phyloP scores from a whole-genome alignment of 73 alveolate species.

The Paraurostyla sp. region DNA sequence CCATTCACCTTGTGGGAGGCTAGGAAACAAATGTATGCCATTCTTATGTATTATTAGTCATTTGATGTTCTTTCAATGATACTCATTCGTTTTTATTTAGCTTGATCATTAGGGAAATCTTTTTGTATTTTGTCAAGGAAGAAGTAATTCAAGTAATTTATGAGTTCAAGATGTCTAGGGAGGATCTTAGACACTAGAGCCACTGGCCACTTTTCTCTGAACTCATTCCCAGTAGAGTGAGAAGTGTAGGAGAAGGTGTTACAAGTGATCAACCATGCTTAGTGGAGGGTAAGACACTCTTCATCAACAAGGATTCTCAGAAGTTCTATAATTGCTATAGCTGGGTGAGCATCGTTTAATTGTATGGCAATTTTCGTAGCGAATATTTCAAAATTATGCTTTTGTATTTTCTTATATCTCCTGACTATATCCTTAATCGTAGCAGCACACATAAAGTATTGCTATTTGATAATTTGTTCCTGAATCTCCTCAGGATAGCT shows the following conservation, averaged over 20 bases:
- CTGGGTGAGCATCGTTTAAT: conserved; percentile 80
- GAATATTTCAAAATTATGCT: conserved; percentile 40
- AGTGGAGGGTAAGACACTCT: conserved; percentile 57
- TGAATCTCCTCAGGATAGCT: conserved; percentile 69
- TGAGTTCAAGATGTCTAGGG: conserved; percentile 79
- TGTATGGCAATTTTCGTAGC: conserved; percentile 69
- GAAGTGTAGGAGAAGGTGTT: conserved; percentile 77
- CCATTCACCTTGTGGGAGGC: conserved; percentile 80
- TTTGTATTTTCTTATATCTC: conserved; percentile 46
- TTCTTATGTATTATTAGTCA: conserved; percentile 60
- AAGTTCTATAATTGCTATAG: conserved; percentile 74
- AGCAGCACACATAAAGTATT: conserved; percentile 67
- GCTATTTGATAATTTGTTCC: conserved; percentile 49
- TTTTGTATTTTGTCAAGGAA: conserved; percentile 63
- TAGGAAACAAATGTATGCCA: conserved; percentile 75
- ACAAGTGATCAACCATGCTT: conserved; percentile 73
- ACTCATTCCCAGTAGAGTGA: conserved; percentile 74
- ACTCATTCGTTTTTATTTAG: conserved; percentile 37
- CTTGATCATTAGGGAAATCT: conserved; percentile 44
- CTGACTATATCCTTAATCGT: conserved; percentile 51
- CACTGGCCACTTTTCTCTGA: conserved; percentile 79
- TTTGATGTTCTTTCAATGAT: conserved; percentile 27
- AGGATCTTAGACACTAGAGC: conserved; percentile 62
- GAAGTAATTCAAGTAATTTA: conserved; percentile 60
- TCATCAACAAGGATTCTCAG: conserved; percentile 78